These are phyloP conservation scores for Inga laurina DNA, from an alignment of 306 rosid genomes.

Conservation along the genomic window DNA sequence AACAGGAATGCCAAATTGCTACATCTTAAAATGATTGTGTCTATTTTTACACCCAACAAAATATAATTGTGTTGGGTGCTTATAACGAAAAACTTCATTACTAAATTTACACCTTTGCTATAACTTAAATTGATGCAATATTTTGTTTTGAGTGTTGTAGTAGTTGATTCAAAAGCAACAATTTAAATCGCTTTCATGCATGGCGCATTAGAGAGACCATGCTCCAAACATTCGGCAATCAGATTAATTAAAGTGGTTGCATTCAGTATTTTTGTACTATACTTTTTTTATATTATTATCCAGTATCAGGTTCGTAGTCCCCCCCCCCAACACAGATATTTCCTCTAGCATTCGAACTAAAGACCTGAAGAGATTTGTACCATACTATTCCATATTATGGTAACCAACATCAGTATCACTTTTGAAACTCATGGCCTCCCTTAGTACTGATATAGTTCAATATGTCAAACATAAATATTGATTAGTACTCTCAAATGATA, in stretches of 20 bases:
- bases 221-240: background rate
- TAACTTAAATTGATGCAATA: background rate
- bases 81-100: too few relatives aligned
- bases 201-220: background rate
- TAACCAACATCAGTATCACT: background rate
- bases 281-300: too few relatives aligned
- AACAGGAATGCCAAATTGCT: too few relatives aligned
- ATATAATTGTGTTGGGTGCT: too few relatives aligned
- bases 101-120: too few relatives aligned
- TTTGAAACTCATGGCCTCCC: background rate
- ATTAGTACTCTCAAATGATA: background rate
- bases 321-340: fast-evolving
- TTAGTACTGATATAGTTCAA: background rate
- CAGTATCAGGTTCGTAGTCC: too few relatives aligned
- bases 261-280: background rate
- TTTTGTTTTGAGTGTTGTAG: background rate
- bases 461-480: background rate
- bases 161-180: background rate
- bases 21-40: too few relatives aligned
- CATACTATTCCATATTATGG: background rate
- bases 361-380: too few relatives aligned
- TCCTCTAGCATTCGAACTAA: too few relatives aligned
- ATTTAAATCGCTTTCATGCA: background rate
- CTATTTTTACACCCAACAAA: too few relatives aligned
- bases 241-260: background rate